Base-by-base conservation (phyloP, 805 yeast genomes). In the Starmerella tilneyi region DNA sequence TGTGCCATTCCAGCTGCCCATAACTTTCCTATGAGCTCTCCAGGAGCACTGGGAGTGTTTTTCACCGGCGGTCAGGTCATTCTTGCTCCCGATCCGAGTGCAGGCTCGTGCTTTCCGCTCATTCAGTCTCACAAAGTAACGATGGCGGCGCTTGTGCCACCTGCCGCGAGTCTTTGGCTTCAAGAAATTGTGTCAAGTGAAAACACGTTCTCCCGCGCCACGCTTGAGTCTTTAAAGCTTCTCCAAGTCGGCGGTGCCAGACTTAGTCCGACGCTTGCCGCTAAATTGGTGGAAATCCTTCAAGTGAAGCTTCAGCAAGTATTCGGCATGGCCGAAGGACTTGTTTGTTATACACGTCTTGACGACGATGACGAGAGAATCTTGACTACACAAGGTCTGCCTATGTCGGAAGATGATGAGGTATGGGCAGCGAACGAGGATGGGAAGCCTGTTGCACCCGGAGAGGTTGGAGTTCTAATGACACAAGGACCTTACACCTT, bases 301-400 rank as follows among this genome's bases (percentile, higher is more conserved):
- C 22, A 40, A 3, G 35, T 46, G 28, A 45, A 31, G 24, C 39
- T 49, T 20, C 52, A 49, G 36, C 52, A 49, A 21, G 52, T 49
- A 4, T 43, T 49, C 27, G 52, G 52, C 4, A 49, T 49, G 52
- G 52, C 52, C 12, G 52, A 49, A 38, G 52, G 52, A 2, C 49
- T 49, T 5, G 52, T 49, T 15, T 45, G 46, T 43, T 49, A 49
- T 36, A 49, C 52, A 2, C 40, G 43, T 2, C 34, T 42, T 7
- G 49, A 45, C 29, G 52, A 49, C 20, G 35, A 37, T 13, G 24
- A 39, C 20, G 23, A 38, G 13, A 40, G 15, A 9, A 30, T 42
- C 11, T 24, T 46, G n/a, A 43, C 49, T 3, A 49, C 52, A 1
- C 52, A 49, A 35, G 52, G 52, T 2, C 16, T 38, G 13, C 52